phyloP scores from a whole-genome alignment of 2,329 filamentous ascomycete genomes.

The Epichloe elymi region DNA sequence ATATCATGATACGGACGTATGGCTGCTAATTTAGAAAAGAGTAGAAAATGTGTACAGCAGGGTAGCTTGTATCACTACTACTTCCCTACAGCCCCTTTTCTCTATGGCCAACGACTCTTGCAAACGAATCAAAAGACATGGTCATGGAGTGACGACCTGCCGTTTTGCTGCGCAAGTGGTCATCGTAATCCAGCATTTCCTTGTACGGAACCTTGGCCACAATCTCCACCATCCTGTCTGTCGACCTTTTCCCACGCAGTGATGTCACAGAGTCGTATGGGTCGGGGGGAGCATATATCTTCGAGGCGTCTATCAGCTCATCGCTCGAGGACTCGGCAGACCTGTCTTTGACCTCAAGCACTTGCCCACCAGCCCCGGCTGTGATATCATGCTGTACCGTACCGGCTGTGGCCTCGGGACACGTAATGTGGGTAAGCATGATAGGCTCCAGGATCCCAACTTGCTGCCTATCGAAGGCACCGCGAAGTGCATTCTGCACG shows the following conservation, averaged over 20 bases:
- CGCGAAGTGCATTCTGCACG: conserved; percentile 54
- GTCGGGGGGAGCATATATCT: conserved; percentile 74
- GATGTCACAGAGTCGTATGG: conserved; percentile 56
- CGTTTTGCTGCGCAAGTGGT: conserved; percentile 77
- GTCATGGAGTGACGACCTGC: conserved; percentile 57
- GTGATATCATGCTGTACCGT: conserved; percentile 72
- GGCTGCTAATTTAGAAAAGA: too few relatives aligned
- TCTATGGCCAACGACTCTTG: conserved; percentile 38
- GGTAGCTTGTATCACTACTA: too few relatives aligned
- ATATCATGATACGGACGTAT: too few relatives aligned
- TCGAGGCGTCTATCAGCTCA: conserved; percentile 49
- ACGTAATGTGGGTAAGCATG: conserved; percentile 75
- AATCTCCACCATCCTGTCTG: conserved; percentile 47
- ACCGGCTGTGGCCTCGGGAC: conserved; percentile 70
- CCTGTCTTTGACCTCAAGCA: conserved; percentile 55
- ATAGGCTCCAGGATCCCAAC: conserved; percentile 80
- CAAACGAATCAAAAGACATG: conserved; percentile 46
- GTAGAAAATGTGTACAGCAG: too few relatives aligned
- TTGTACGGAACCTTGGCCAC: conserved; percentile 82
- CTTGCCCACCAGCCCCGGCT: conserved; percentile 55
- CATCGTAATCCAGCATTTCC: conserved; percentile 93
- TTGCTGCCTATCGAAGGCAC: conserved; percentile 38
- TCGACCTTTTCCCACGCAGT: conserved; percentile 36
- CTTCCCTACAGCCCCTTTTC: conserved; percentile 31
- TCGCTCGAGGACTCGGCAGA: conserved; percentile 26